These are phyloP conservation scores for Pachyrhizus erosus DNA, from an alignment of 306 rosid species.

Conservation along the genomic window DNA sequence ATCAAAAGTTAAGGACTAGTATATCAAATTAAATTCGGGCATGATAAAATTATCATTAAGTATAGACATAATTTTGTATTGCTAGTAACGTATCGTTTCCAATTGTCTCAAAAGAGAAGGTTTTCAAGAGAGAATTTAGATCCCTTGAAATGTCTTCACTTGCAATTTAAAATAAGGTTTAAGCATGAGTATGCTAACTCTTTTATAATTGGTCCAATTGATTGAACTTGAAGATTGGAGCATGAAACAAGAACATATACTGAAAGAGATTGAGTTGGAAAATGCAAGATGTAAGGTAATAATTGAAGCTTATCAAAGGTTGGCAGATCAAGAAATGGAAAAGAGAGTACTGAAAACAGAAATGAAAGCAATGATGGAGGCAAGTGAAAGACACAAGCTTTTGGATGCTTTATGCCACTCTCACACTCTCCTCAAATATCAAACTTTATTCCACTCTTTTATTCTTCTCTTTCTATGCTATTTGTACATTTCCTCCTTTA, in stretches of 20 bases:
- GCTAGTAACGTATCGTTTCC: too few relatives aligned
- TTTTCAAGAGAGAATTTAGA: too few relatives aligned
- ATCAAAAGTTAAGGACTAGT: too few relatives aligned
- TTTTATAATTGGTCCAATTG: too few relatives aligned
- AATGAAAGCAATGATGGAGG: neutral
- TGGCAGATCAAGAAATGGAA: neutral
- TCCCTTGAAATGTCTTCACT: too few relatives aligned
- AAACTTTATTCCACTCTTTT: conserved; percentile 40
- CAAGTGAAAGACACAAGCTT: neutral
- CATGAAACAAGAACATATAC: conserved; percentile 33
- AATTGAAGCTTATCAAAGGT: conserved; percentile 35
- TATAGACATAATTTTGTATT: too few relatives aligned
- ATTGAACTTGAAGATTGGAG: conserved; percentile 1
- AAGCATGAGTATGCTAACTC: too few relatives aligned
- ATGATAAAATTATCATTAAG: too few relatives aligned
- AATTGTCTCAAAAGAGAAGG: too few relatives aligned
- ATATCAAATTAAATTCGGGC: too few relatives aligned
- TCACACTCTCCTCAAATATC: conserved; percentile 38
- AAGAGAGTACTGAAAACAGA: conserved; percentile 28
- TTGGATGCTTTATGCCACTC: conserved; percentile 38
- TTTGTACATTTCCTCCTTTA: neutral
- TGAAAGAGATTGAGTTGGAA: conserved; percentile 39
- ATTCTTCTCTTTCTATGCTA: conserved; percentile 21
- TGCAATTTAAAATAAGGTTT: too few relatives aligned
- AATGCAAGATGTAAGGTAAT: conserved; percentile 26